These are phyloP conservation scores for Sanghuangporus weigelae DNA, from an alignment of 1,284 basidiomycete species.

Conservation along the genomic window DNA sequence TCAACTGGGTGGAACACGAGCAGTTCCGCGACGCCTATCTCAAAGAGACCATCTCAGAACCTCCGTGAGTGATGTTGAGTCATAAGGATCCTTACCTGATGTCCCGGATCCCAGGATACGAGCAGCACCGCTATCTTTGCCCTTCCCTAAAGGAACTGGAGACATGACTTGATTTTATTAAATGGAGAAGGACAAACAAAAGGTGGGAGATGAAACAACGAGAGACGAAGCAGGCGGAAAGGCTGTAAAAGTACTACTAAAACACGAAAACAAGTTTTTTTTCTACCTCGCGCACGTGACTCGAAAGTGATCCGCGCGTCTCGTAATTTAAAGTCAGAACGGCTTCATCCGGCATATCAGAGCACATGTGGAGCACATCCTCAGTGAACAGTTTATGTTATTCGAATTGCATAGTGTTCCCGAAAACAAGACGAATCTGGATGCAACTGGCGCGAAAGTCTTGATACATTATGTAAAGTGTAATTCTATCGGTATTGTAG, in stretches of 20 bases:
- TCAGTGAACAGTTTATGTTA: too few species aligned
- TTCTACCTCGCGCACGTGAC: too few species aligned
- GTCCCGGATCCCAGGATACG: conserved; percentile 90
- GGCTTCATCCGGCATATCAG: too few species aligned
- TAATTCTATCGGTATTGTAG: too few species aligned
- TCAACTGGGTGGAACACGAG: conserved; percentile 90
- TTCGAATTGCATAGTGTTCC: too few species aligned
- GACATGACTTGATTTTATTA: conserved; percentile 1
- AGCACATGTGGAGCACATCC: too few species aligned
- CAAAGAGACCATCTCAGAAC: not conserved
- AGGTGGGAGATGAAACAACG: not conserved
- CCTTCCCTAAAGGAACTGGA: conserved; percentile 20
- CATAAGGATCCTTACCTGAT: conserved; percentile 56
- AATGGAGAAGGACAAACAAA: not conserved
- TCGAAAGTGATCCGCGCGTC: too few species aligned
- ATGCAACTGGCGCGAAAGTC: too few species aligned
- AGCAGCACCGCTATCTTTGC: conserved; percentile 87
- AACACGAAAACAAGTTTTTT: not conserved
- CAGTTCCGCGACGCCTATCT: conserved; percentile 86
- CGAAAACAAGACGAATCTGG: too few species aligned
- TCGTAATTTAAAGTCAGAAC: too few species aligned
- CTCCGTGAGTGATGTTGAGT: not conserved
- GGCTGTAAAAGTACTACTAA: not conserved
- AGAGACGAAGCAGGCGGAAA: not conserved
- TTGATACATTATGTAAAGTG: too few species aligned